Base-by-base conservation (phyloP, 2,329 filamentous ascomycete species). In the Aspergillus sp. region DNA sequence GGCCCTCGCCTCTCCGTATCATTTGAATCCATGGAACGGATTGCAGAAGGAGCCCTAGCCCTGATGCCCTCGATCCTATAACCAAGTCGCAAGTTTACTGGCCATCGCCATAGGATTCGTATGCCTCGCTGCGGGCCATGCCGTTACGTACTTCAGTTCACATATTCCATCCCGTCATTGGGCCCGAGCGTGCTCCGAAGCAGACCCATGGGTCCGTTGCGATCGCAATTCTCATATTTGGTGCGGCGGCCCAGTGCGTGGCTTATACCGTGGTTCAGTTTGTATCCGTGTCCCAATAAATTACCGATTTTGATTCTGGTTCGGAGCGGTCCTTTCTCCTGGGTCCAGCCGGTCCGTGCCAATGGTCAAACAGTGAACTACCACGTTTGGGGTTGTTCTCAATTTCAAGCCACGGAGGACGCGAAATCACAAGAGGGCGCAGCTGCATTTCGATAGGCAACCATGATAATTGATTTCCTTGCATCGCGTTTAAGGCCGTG, bases 171-270 rank as follows among this genome's bases (percentile, higher is more conserved):
- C 24, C 19, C 13, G 15, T 27, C 42, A 27, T 54, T 58, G 61
- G 56, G 62, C 61, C 59, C 61, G 60, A 66, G 53, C 54, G 54
- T 60, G 49, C 33, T 40, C 64, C 56, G 61, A 53, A 46, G 27
- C 24, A 41, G 8, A 30, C 27, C 9, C 27, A 11, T 30, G 3
- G 9, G 27, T 11, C 27, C 8, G 27, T 30, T 27, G 9, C 4
- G 27, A 11, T 30, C 3, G 9, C 27, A 30, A 30, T 30, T 37
- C 42, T 33, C 19, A 19, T 46, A 34, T 37, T 48, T n/a, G 45
- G 45, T 15, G 20, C n/a, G 15, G 17, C n/a, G 45, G 30, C 27
- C 45, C 37, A 49, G 45, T 22, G 24, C 41, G 2, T 13, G 9
- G 11, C 27, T 20, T 17, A 17, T 27, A 48, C 42, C 42, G 6